Percentiles rank a stretch among this genome's conserved stretches.
These are phyloP conservation scores for Trichothecium sympodiale DNA, from an alignment of 2,329 filamentous ascomycete species.

Conservation along the genomic window DNA sequence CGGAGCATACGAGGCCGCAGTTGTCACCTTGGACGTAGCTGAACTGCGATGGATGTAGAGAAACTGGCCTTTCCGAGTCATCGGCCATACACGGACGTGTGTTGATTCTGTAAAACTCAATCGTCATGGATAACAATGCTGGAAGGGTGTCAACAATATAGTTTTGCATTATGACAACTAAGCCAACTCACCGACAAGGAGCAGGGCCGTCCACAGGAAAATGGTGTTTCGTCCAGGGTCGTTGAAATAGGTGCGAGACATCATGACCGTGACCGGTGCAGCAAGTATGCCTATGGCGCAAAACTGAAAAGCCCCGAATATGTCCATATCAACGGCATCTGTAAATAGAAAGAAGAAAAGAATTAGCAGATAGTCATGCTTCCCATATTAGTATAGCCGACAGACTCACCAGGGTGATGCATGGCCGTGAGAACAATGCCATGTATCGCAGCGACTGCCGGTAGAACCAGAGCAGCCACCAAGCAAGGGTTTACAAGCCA, in stretches of 20 bases:
- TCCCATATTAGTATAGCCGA: neutral
- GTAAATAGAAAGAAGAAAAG: neutral
- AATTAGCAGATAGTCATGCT: no score
- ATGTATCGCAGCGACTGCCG: conserved; percentile 53
- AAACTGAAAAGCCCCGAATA: conserved; percentile 57
- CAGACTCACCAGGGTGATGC: conserved; percentile 43
- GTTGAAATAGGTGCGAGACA: conserved; percentile 54
- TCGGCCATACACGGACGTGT: conserved; percentile 26
- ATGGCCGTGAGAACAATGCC: conserved; percentile 48
- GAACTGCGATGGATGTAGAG: conserved; percentile 26
- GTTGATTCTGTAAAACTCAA: conserved; percentile 51
- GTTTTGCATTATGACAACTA: no score
- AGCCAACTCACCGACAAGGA: conserved; percentile 51
- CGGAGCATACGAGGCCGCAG: conserved; percentile 38
- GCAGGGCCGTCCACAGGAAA: conserved; percentile 52
- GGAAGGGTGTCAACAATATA: no score
- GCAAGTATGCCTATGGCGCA: conserved; percentile 56
- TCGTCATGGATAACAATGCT: conserved; percentile 48
- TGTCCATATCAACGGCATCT: conserved; percentile 57
- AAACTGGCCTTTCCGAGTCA: conserved; percentile 20
- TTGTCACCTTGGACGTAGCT: conserved; percentile 24
- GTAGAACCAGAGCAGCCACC: conserved; percentile 50
- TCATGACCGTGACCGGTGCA: conserved; percentile 48
- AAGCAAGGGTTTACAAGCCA: conserved; percentile 54
- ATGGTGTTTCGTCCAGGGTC: conserved; percentile 54